Base-by-base conservation (phyloP, 169 alveolate genomes). In the Babesia bovis region DNA sequence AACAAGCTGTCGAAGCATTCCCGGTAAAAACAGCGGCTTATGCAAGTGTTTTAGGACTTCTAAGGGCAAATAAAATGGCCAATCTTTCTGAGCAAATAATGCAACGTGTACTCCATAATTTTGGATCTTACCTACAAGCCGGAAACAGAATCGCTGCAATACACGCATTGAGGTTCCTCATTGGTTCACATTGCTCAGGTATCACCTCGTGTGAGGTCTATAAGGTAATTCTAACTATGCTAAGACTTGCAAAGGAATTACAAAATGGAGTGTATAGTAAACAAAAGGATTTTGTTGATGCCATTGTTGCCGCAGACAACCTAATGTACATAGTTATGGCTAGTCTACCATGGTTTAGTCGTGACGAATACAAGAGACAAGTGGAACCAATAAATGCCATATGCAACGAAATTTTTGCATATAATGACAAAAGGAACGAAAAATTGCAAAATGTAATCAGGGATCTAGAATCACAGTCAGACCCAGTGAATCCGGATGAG, bases 1-100 rank as follows among this genome's bases (percentile, higher is more conserved):
- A 57, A 36, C 42, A 42, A 25, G 56, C 70, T 41, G 83, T 79
- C 1, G 82, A 70, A 44, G 61, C 76, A 12, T 79, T 79, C 57
- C 82, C 87, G 19, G 38, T 79, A 23, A 79, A 79, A 63, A 79
- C 87, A 7, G 87, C 58, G 26, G 85, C 85, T 10, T 79, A 79
- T 45, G 87, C 83, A 13, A 79, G 84, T 41, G 67, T 79, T 32
- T 51, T 69, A 6, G 87, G 84, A 26, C 13, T 79, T 2, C 59
- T 79, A 28, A 58, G 42, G 36, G 69, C 70, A 3, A 67, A 69
- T 10, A 60, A 47, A 19, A 60, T 21, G 55, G 40, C 58, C 0
- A 40, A 17, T 30, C 53, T 79, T 21, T 66, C 67, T 4, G 83
- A 79, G 36, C 57, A 32, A 9, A 53, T 79, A 28, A 60, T 30